Evolutionary conservation across 2,329 filamentous ascomycete species (phyloP).

Genomic region (Ramularia collo-cygni): DNA sequence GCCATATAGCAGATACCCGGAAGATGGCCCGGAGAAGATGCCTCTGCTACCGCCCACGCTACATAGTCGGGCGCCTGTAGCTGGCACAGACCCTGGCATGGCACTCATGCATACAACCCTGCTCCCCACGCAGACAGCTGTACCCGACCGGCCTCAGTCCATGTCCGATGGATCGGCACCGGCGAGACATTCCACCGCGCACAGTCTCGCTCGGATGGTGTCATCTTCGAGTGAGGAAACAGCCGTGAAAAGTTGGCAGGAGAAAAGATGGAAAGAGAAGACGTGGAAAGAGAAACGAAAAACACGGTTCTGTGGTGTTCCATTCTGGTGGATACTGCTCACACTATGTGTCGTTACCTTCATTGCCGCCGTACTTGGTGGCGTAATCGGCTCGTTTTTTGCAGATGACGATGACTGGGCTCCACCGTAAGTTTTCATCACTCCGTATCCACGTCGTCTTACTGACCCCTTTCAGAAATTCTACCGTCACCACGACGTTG

Average conservation of each 20-base stretch:
- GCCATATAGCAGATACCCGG: constrained; percentile 84
- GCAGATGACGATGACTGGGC: too few relatives aligned
- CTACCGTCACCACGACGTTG: constrained; percentile 19
- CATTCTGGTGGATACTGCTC: constrained; percentile 30
- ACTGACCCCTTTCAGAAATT: constrained; percentile 8
- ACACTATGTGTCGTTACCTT: constrained; percentile 24
- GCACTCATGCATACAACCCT: constrained; percentile 29
- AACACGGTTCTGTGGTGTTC: constrained; percentile 30
- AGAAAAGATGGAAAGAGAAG: constrained; percentile 32
- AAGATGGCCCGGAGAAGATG: constrained; percentile 55
- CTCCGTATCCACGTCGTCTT: too few relatives aligned
- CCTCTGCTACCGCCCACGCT: constrained; percentile 33
- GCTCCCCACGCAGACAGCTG: constrained; percentile 24
- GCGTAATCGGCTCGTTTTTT: constrained; percentile 30
- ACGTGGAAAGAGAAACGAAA: constrained; percentile 34
- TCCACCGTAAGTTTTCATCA: too few relatives aligned
- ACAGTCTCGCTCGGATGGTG: constrained; percentile 6
- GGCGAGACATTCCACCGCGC: constrained; percentile 7
- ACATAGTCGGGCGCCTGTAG: constrained; percentile 28
- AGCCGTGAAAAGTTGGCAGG: constrained; percentile 3
- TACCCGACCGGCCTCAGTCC: constrained; percentile 24
- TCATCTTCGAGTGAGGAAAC: constrained; percentile 5
- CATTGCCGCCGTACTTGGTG: constrained; percentile 28
- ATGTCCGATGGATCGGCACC: constrained; percentile 30
- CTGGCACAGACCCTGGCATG: constrained; percentile 28